Evolutionary conservation across 176 grass and related monocot species (phyloP).

Genomic region (Aegilops tauschii): DNA sequence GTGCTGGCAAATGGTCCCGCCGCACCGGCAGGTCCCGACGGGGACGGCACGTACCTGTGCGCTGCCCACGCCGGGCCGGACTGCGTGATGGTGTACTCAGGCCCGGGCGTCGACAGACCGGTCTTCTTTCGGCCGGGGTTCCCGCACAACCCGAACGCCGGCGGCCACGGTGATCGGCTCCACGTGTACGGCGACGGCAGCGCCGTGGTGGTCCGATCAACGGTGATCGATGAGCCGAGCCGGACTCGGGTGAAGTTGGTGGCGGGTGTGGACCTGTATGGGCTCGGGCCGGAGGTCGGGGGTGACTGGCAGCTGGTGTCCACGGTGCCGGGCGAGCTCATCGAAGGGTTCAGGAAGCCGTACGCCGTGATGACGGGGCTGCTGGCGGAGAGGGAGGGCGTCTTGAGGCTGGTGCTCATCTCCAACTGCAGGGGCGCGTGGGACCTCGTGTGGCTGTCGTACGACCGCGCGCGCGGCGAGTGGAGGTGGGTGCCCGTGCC

Average conservation of each 20-base stretch:
- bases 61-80: slow-evolving; percentile 56
- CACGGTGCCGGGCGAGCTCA: slow-evolving; percentile 44
- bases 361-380: slow-evolving; percentile 87
- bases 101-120: slow-evolving; percentile 19
- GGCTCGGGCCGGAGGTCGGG: slow-evolving; percentile 31
- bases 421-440: slow-evolving; percentile 82
- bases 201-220: slow-evolving; percentile 68
- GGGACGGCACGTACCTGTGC: slow-evolving; percentile 56
- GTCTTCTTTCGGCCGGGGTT: slow-evolving; percentile 71
- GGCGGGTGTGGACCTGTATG: slow-evolving; percentile 75
- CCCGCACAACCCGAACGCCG: slow-evolving; percentile 38
- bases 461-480: slow-evolving; percentile 36
- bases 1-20: neutral
- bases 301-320: slow-evolving; percentile 75
- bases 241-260: slow-evolving; percentile 55
- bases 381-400: slow-evolving; percentile 80
- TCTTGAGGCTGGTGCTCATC: slow-evolving; percentile 76
- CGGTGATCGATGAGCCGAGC: slow-evolving; percentile 46
- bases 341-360: slow-evolving; percentile 65
- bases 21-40: neutral
- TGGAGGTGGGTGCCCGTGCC: slow-evolving; percentile 92
- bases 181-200: slow-evolving; percentile 90
- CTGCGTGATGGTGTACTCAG: slow-evolving; percentile 63
- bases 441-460: slow-evolving; percentile 88
- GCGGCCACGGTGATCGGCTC: slow-evolving; percentile 32